Conservation (phyloP, 805 yeast genomes). For the Blastobotrys attinorum region DNA sequence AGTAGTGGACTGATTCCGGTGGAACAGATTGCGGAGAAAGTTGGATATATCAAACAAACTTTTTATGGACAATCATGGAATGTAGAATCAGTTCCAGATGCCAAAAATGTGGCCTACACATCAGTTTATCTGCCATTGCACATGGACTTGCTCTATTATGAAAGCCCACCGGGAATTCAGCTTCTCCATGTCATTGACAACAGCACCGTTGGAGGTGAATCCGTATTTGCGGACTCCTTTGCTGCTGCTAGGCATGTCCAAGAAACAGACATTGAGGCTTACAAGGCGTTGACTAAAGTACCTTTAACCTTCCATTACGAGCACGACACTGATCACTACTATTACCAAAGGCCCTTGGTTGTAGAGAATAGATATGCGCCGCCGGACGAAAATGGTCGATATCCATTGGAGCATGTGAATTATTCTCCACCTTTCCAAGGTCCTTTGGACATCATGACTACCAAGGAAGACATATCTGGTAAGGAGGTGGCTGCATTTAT, state of each 20-base stretch:
- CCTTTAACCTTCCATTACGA: slow-evolving; percentile 66
- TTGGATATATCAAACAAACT: slow-evolving; percentile 64
- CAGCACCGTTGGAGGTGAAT: slow-evolving; percentile 55
- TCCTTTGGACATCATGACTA: slow-evolving; percentile 44
- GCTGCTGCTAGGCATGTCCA: slow-evolving; percentile 52
- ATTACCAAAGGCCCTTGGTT: slow-evolving; percentile 52
- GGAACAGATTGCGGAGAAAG: slow-evolving; percentile 41
- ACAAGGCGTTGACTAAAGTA: slow-evolving; percentile 48
- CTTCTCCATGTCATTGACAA: slow-evolving; percentile 46
- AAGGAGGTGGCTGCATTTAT: slow-evolving; percentile 44
- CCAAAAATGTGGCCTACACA: slow-evolving; percentile 67
- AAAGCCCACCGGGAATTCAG: slow-evolving; percentile 76
- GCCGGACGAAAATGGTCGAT: slow-evolving; percentile 23
- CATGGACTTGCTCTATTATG: slow-evolving; percentile 70
- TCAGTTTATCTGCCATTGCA: slow-evolving; percentile 59
- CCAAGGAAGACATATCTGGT: slow-evolving; percentile 34
- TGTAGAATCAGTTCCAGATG: slow-evolving; percentile 44
- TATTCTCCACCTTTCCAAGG: slow-evolving; percentile 83
- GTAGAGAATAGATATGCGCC: slow-evolving; percentile 38
- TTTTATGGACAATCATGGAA: slow-evolving; percentile 68
- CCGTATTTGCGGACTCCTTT: slow-evolving; percentile 61
- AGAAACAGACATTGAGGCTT: slow-evolving; percentile 52
- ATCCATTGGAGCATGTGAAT: slow-evolving; percentile 47
- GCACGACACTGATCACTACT: slow-evolving; percentile 54
- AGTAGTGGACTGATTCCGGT: slow-evolving; percentile 22